Evolutionary conservation across 768 basidiomycete genomes (phyloP).

Genomic region (Cystobasidium onofrii): DNA sequence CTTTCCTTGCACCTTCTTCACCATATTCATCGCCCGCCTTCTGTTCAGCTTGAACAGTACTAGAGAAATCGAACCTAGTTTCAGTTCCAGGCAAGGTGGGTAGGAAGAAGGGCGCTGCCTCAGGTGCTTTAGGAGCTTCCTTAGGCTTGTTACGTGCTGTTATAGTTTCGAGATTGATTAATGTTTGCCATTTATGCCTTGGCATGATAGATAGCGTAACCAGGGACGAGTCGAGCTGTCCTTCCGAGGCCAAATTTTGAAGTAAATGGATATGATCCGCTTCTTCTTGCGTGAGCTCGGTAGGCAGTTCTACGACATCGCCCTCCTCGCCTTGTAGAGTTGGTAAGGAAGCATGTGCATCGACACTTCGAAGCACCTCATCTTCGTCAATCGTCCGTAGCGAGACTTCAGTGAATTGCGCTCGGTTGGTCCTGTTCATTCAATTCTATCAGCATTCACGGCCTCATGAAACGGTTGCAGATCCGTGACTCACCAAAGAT

Average conservation of each 20-base stretch:
- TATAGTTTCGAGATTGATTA: conserved; percentile 92
- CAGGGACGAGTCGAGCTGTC: conserved; percentile 86
- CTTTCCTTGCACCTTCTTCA: conserved; percentile 49
- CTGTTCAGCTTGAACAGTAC: conserved; percentile 22
- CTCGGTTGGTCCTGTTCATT: conserved; percentile 73
- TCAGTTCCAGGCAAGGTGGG: conserved; percentile 85
- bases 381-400: conserved; percentile 71
- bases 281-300: not conserved
- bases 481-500: conserved; percentile 62
- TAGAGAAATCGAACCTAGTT: conserved; percentile 62
- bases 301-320: conserved; percentile 47
- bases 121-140: conserved; percentile 87
- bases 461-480: no score
- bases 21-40: conserved; percentile 47
- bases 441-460: no score
- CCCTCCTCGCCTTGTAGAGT: conserved; percentile 73
- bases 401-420: conserved; percentile 79
- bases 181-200: conserved; percentile 86
- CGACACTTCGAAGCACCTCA: conserved; percentile 49
- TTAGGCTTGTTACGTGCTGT: conserved; percentile 96
- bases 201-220: conserved; percentile 87
- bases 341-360: conserved; percentile 59
- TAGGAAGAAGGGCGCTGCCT: conserved; percentile 93
- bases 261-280: conserved; percentile 50
- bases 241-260: conserved; percentile 55